A percentile compares a stretch with the other conserved stretches of the same genome.
Conservation (phyloP, 305 asterid genomes). For the Rubia tinctorum region DNA sequence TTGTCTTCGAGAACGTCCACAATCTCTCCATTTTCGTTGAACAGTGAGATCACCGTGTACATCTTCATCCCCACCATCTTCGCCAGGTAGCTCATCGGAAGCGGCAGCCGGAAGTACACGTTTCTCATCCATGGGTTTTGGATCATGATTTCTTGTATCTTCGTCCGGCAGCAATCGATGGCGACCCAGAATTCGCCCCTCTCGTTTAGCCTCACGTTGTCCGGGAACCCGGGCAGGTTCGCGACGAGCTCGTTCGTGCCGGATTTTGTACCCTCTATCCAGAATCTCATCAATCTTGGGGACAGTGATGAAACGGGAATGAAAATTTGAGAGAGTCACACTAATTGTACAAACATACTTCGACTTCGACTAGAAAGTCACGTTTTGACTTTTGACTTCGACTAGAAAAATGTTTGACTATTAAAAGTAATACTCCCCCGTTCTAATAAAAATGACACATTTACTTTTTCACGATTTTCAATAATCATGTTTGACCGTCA, state of each 20-base stretch:
- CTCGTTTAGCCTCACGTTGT: constrained; percentile 63
- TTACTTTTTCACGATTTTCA: too few species aligned
- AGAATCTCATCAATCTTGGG: constrained; percentile 63
- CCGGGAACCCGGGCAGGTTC: constrained; percentile 85
- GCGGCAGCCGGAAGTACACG: constrained; percentile 68
- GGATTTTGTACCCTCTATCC: constrained; percentile 54
- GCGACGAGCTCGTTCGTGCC: constrained; percentile 51
- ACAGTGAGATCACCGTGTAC: constrained; percentile 65
- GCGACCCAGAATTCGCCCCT: constrained; percentile 93
- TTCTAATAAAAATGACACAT: too few species aligned
- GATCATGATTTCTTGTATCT: constrained; percentile 52
- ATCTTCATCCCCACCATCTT: constrained; percentile 64
- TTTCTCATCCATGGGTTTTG: constrained; percentile 73
- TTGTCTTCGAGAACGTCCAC: constrained; percentile 62
- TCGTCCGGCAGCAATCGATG: constrained; percentile 82
- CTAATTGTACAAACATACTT: too few species aligned
- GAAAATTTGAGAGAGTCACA: too few species aligned
- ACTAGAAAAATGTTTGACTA: too few species aligned
- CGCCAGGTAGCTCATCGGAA: constrained; percentile 66
- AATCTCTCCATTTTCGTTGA: constrained; percentile 61
- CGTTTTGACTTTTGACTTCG: too few species aligned
- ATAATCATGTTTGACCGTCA: too few species aligned
- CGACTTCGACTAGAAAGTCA: too few species aligned
- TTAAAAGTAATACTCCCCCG: too few species aligned
- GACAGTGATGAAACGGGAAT: background rate